Base-by-base conservation (phyloP, 164 flowering plant genomes). In the Magnolia changhungtana region DNA sequence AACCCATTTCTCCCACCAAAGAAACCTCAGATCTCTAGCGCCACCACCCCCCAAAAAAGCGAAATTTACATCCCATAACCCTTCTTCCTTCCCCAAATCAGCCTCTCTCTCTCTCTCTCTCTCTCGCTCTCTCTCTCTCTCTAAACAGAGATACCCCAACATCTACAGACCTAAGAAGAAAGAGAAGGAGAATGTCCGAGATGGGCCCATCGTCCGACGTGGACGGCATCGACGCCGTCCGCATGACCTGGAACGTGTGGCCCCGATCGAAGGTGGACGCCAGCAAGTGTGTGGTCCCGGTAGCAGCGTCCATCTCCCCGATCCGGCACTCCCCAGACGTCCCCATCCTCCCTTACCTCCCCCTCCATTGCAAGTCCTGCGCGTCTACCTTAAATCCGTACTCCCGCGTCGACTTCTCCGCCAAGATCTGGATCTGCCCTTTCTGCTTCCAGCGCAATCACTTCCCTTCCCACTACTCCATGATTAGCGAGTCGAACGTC, bases 381-480 rank as follows among this genome's bases (percentile, higher is more conserved):
- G 23, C 84, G 11, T 75, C 89, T 70, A 74, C 80, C 66, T 86
- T 94, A 80, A 94, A 90, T 74, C 88, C 95, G 27, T 90, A 80
- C 77, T 75, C 80, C 55, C 89, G 88, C 51, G 97, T 94, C 59
- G 99, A 96, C 75, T 91, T 88, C 87, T 20, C 82, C 10, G 92
- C 93, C 74, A 92, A 88, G 83, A 90, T 92, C 80, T 96, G 99
- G 99, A 94, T 89, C 93, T 96, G 98, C 80, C 98, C 97, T 0
- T 89, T 96, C 71, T 94, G 98, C 80, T 90, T 80, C 77, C 91
- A 90, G 76, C 88, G 99, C 75, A 92, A 89, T 69, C 97, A 90
- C 10, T 96, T 96, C 77, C 99, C 98, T 1, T 94, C 80, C 0
- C 91, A 89, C 61, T 96, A 94, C 77, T 50, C 86, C 63, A 74